A percentile compares a stretch with the other conserved stretches of the same genome.
phyloP scores from a whole-genome alignment of 768 basidiomycete genomes.

The Coprinopsis cinerea region DNA sequence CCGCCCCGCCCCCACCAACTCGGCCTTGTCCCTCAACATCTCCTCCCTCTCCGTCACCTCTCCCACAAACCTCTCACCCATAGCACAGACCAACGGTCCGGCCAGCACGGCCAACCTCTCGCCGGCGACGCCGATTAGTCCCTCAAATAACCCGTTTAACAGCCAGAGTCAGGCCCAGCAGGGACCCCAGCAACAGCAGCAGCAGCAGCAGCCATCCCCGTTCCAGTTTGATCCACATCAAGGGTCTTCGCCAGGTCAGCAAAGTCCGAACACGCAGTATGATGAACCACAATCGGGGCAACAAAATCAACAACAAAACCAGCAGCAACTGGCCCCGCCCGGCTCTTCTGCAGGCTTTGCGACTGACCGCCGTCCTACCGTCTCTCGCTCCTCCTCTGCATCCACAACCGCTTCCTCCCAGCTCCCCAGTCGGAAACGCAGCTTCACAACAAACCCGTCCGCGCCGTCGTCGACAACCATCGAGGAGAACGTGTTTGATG shows the following conservation, averaged over 20 bases:
- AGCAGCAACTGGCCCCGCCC: slow-evolving; percentile 17
- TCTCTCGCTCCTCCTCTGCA: slow-evolving; percentile 40
- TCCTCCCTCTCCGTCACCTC: slow-evolving; percentile 61
- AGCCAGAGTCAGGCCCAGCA: too few species aligned
- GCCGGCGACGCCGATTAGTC: slow-evolving; percentile 59
- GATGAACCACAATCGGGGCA: too few species aligned
- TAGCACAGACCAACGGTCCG: slow-evolving; percentile 43
- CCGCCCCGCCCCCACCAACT: slow-evolving; percentile 21
- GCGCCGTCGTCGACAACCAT: slow-evolving; percentile 27
- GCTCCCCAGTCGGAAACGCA: slow-evolving; percentile 56
- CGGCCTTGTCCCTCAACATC: slow-evolving; percentile 60
- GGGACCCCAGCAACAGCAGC: too few species aligned
- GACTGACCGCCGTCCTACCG: slow-evolving; percentile 8
- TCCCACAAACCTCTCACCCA: slow-evolving; percentile 60
- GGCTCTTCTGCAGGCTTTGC: slow-evolving; percentile 20
- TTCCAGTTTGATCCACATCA: slow-evolving; percentile 48
- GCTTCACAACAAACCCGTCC: slow-evolving; percentile 46
- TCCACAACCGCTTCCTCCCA: slow-evolving; percentile 50
- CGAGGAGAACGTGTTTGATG: slow-evolving; percentile 38
- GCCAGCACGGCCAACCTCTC: slow-evolving; percentile 35
- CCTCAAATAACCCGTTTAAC: slow-evolving; percentile 34
- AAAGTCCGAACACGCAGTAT: slow-evolving; percentile 24
- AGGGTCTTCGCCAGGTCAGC: slow-evolving; percentile 21
- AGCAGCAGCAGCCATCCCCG: slow-evolving; percentile 36
- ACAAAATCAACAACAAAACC: slow-evolving; percentile 15